Conservation (phyloP, 2,329 filamentous ascomycete species). For the Tolypocladium tundrense region DNA sequence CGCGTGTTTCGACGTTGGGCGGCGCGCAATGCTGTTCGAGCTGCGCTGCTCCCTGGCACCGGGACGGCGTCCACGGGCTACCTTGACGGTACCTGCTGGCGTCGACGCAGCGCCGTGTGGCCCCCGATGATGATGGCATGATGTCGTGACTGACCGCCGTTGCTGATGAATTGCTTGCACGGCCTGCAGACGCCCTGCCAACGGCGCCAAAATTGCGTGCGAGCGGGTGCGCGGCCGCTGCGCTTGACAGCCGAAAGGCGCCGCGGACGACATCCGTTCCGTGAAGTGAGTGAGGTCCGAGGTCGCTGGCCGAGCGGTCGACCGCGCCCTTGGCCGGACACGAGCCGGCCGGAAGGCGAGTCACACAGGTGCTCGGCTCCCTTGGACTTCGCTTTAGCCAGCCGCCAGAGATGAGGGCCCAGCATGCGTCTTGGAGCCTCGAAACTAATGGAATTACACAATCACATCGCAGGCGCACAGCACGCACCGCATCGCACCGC, state of each 20-base stretch:
- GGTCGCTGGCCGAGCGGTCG: background rate
- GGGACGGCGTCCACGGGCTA: too few relatives aligned
- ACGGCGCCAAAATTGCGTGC: background rate
- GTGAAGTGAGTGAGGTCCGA: background rate
- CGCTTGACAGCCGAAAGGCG: background rate
- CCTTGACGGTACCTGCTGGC: too few relatives aligned
- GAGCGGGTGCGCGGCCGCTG: background rate
- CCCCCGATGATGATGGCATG: background rate
- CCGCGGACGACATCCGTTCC: background rate
- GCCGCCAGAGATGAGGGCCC: background rate
- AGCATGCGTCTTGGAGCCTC: too few relatives aligned
- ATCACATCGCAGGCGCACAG: background rate
- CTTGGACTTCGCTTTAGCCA: too few relatives aligned
- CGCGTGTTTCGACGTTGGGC: background rate
- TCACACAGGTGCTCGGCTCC: too few relatives aligned
- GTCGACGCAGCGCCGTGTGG: too few relatives aligned
- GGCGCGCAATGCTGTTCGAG: background rate
- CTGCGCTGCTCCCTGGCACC: too few relatives aligned
- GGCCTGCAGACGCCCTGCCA: background rate
- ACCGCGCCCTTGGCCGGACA: background rate
- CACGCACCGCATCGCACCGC: too few relatives aligned
- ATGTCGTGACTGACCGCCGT: background rate
- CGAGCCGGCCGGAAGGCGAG: too few relatives aligned
- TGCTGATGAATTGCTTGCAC: background rate
- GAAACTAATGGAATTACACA: background rate